These are phyloP conservation scores for Agrocybe pediades DNA, from an alignment of 768 basidiomycete species.

Conservation along the genomic window DNA sequence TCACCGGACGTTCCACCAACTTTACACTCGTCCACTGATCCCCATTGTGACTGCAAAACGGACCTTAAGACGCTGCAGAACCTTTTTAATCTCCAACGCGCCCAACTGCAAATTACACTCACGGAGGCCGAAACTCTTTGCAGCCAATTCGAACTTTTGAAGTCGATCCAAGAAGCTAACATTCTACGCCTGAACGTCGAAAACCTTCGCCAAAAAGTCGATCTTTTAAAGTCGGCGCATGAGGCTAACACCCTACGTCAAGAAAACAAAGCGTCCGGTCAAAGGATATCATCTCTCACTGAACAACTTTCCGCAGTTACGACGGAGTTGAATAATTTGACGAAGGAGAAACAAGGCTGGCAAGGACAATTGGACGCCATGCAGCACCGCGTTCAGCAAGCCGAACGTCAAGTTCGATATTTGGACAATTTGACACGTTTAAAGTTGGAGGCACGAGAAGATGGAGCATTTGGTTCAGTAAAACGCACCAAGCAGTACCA, in stretches of 20 bases:
- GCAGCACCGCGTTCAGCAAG: slow-evolving; percentile 10
- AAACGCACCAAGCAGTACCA: not conserved
- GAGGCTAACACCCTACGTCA: not conserved
- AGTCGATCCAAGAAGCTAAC: too few relatives aligned
- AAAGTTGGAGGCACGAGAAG: slow-evolving; percentile 14
- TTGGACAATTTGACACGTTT: slow-evolving; percentile 14
- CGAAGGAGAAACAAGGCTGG: slow-evolving; percentile 15
- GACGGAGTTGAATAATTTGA: slow-evolving; percentile 5
- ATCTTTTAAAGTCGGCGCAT: too few relatives aligned
- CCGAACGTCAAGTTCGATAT: slow-evolving; percentile 12
- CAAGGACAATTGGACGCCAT: slow-evolving; percentile 18
- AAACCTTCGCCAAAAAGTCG: too few relatives aligned
- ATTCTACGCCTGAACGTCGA: too few relatives aligned
- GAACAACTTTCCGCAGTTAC: not conserved
- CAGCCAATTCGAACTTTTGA: not conserved
- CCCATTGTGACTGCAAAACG: too few relatives aligned
- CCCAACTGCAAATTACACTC: not conserved
- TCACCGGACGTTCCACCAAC: too few relatives aligned
- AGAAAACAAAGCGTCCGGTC: not conserved
- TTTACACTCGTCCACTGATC: too few relatives aligned
- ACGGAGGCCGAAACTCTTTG: not conserved
- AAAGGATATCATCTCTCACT: not conserved
- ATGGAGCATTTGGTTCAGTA: slow-evolving; percentile 7
- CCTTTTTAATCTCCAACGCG: too few relatives aligned
- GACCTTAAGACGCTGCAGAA: too few relatives aligned